These are phyloP conservation scores for Raddia distichophylla DNA, from an alignment of 176 grass and related monocot species.

Conservation along the genomic window DNA sequence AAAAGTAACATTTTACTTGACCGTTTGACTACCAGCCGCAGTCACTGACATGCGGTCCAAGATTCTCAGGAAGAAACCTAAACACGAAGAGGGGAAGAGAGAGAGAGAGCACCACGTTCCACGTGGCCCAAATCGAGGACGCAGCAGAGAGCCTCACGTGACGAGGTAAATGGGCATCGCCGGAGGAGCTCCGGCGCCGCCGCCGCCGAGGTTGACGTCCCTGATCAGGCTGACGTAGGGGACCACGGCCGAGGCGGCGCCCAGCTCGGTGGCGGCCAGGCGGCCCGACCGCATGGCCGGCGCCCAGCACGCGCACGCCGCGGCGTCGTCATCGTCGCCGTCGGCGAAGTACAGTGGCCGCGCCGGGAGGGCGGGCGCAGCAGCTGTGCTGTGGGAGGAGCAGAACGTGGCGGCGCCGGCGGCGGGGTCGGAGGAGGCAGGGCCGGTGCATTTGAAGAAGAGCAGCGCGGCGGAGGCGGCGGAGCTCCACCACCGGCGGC, in stretches of 20 bases:
- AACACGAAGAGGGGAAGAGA: no score
- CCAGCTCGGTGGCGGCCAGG: constrained; percentile 52
- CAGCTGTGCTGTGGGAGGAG: background rate
- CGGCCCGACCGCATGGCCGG: constrained; percentile 29
- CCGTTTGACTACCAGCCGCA: background rate
- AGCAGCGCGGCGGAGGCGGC: constrained; percentile 47
- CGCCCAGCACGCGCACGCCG: constrained; percentile 41
- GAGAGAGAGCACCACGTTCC: no score
- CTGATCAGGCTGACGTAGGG: constrained; percentile 53
- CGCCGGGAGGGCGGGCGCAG: background rate
- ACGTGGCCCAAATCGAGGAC: no score
- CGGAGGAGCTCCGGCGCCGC: background rate
- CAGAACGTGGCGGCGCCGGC: background rate
- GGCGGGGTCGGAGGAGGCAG: background rate
- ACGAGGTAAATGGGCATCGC: constrained; percentile 72
- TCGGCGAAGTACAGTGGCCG: constrained; percentile 37
- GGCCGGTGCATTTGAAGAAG: constrained; percentile 48
- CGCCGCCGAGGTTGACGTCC: constrained; percentile 1
- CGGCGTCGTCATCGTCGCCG: background rate
- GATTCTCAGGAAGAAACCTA: no score
- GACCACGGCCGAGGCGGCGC: background rate
- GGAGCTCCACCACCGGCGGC: constrained; percentile 63
- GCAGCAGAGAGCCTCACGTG: constrained; percentile 12
- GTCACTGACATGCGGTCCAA: background rate
- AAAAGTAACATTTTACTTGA: background rate